Percentiles rank a stretch among this genome's conserved stretches.
Evolutionary conservation across 768 basidiomycete genomes (phyloP).

Genomic region (Porpolomopsis calyptriformis): DNA sequence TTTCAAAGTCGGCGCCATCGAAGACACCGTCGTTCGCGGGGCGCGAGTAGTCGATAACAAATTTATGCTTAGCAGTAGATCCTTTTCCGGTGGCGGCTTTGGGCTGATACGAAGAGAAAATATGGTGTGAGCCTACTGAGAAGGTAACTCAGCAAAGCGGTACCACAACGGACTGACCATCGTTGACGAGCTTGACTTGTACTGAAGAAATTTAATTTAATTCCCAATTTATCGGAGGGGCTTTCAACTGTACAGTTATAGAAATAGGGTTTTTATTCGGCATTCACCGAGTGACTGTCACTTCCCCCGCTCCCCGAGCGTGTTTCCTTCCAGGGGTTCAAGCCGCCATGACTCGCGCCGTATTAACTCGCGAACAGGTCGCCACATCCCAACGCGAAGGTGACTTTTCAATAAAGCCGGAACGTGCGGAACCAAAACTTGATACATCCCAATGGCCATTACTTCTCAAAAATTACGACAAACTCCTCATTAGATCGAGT

Average conservation of each 20-base stretch:
- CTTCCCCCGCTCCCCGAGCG: too few relatives aligned
- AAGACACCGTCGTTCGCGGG: slow-evolving; percentile 55
- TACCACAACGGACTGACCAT: slow-evolving; percentile 62
- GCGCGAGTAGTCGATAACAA: slow-evolving; percentile 76
- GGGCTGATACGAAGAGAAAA: slow-evolving; percentile 35
- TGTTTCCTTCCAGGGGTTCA: too few relatives aligned
- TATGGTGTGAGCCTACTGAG: slow-evolving; percentile 77
- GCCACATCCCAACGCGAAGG: slow-evolving; percentile 64
- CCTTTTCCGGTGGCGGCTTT: slow-evolving; percentile 47
- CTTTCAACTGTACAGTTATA: slow-evolving; percentile 43
- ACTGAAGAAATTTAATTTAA: slow-evolving; percentile 11
- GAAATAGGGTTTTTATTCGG: slow-evolving; percentile 26
- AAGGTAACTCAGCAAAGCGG: slow-evolving; percentile 84
- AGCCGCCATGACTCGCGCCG: too few relatives aligned
- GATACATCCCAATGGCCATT: slow-evolving; percentile 98
- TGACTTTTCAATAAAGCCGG: slow-evolving; percentile 76
- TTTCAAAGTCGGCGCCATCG: slow-evolving; percentile 57
- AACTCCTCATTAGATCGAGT: slow-evolving; percentile 83
- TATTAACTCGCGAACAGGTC: slow-evolving; percentile 56
- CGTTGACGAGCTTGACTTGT: slow-evolving; percentile 22
- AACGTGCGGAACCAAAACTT: slow-evolving; percentile 58
- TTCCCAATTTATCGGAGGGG: too few relatives aligned
- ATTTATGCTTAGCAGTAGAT: slow-evolving; percentile 57
- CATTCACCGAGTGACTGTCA: slow-evolving; percentile 7
- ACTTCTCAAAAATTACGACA: slow-evolving; percentile 98